A percentile compares a stretch with the other conserved stretches of the same genome.
Evolutionary conservation across 2,329 filamentous ascomycete species (phyloP).

Genomic region (Lithohypha guttulata): DNA sequence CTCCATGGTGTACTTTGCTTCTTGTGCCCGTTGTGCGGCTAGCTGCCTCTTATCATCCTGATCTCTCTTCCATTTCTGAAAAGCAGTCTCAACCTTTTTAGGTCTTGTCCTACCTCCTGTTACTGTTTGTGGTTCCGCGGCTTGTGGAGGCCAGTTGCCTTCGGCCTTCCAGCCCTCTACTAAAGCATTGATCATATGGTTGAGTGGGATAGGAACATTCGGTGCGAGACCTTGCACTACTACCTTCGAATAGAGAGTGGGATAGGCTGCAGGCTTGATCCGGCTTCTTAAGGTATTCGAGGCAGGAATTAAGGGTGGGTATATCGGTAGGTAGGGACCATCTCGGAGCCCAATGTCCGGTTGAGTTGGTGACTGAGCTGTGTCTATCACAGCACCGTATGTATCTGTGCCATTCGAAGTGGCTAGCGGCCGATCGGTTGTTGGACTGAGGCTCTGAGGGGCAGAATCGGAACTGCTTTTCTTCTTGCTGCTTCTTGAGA

Average conservation of each 20-base stretch:
- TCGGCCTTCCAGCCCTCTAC: slow-evolving; percentile 88
- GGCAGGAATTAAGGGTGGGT: slow-evolving; percentile 60
- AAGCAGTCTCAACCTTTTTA: slow-evolving; percentile 7
- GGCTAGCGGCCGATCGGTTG: slow-evolving; percentile 1
- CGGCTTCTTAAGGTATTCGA: slow-evolving; percentile 66
- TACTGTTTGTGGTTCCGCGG: slow-evolving; percentile 2
- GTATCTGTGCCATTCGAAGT: not conserved
- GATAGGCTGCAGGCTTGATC: slow-evolving; percentile 63
- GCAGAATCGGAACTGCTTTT: slow-evolving; percentile 2
- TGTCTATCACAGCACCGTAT: not conserved
- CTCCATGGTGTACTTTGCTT: not conserved
- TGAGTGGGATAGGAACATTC: slow-evolving; percentile 76
- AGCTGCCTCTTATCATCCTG: slow-evolving; percentile 6
- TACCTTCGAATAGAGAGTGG: slow-evolving; percentile 81
- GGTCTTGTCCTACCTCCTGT: not conserved
- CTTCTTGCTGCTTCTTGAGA: not conserved
- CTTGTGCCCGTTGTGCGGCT: not conserved
- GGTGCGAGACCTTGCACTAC: slow-evolving; percentile 70
- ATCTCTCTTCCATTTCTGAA: slow-evolving; percentile 9
- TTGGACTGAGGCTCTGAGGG: not conserved
- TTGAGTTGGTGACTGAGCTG: not conserved
- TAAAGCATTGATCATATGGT: slow-evolving; percentile 67
- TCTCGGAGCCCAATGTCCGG: slow-evolving; percentile 28
- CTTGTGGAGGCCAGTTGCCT: slow-evolving; percentile 73
- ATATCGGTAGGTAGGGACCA: slow-evolving; percentile 59